These are phyloP conservation scores for Myxozyma udenii DNA, from an alignment of 805 yeast genomes.

Conservation along the genomic window DNA sequence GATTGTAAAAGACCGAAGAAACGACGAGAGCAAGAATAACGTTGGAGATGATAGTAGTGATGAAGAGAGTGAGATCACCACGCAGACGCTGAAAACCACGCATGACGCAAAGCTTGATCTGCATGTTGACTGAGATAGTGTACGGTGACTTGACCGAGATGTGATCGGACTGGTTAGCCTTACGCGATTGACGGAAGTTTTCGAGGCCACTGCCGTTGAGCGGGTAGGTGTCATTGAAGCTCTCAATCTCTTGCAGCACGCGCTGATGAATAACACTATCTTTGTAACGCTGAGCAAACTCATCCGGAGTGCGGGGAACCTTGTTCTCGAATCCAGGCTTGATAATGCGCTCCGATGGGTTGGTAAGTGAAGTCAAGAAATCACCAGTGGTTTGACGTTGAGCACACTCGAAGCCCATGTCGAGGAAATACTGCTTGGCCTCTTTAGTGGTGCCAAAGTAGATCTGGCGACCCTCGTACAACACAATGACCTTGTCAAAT, in stretches of 20 bases:
- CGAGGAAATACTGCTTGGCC: slow-evolving; percentile 50
- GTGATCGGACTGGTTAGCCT: slow-evolving; percentile 41
- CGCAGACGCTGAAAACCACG: slow-evolving; percentile 46
- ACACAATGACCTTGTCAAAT: slow-evolving; percentile 52
- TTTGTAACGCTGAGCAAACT: slow-evolving; percentile 46
- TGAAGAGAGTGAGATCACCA: slow-evolving; percentile 55
- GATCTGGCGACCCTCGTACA: slow-evolving; percentile 58
- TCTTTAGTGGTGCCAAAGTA: slow-evolving; percentile 48
- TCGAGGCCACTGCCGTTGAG: slow-evolving; percentile 32
- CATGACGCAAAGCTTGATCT: slow-evolving; percentile 40
- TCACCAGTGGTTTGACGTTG: slow-evolving; percentile 54
- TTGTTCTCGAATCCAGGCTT: slow-evolving; percentile 45
- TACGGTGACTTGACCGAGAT: slow-evolving; percentile 44
- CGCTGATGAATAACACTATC: slow-evolving; percentile 44
- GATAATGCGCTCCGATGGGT: slow-evolving; percentile 50
- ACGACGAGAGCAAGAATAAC: slow-evolving; percentile 56
- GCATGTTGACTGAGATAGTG: slow-evolving; percentile 47
- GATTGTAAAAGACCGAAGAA: slow-evolving; percentile 60
- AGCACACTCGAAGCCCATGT: slow-evolving; percentile 58
- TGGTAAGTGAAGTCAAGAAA: slow-evolving; percentile 38
- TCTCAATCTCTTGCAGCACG: slow-evolving; percentile 47
- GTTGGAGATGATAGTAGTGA: slow-evolving; percentile 48
- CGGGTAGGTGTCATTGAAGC: slow-evolving; percentile 27
- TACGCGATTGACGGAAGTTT: slow-evolving; percentile 36
- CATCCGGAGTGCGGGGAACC: slow-evolving; percentile 51